Evolutionary conservation across 371 early-diverging fungal genomes (phyloP), one percentile per base, ranked within the genome.

Genomic region (Zychaea mexicana): DNA sequence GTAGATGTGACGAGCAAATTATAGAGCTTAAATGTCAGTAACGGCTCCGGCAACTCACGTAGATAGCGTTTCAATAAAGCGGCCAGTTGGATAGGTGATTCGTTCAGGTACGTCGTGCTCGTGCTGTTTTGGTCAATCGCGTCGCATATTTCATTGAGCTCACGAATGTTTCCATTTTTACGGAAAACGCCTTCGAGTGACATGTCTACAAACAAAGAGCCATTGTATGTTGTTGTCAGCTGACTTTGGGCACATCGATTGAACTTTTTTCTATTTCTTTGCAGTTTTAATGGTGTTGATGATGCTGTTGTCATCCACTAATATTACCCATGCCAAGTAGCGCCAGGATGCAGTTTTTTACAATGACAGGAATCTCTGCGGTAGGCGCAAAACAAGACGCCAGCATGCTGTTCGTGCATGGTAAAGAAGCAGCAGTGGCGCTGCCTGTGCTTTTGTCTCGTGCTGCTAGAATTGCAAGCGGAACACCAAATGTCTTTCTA

Each of bases 121-220:
- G 22, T 39, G 24, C n/a, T 24, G 24, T 64, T 36, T 28, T 88
- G 85, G 46, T 79, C 73, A 6, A 87, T 81, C 0, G 84, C 69
- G 24, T 95, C 94, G 9, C 87, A 79, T 30, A 95, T 67, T 30
- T 88, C 87, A 45, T 92, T 93, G 26, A 97, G 81, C 39, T 93
- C 78, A 52, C 94, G 81, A 66, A 98, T 95, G 70, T 98, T 97
- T 12, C 98, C 98, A 74, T 96, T 98, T 74, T 96, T 97, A 61
- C 98, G 90, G 83, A 98, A 98, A 3, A 97, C 90, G 1, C 98
- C 98, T 74, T 97, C 98, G 21, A 89, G 84, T 1, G 90, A 81
- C 85, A 98, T 82, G 66, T 97, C 94, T 92, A 69, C 22, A n/a
- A n/a, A n/a, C n/a, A n/a, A n/a, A n/a, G n/a, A n/a, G n/a, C n/a